Conservation (phyloP, 306 rosid species). For the Citrullus colocynthis region DNA sequence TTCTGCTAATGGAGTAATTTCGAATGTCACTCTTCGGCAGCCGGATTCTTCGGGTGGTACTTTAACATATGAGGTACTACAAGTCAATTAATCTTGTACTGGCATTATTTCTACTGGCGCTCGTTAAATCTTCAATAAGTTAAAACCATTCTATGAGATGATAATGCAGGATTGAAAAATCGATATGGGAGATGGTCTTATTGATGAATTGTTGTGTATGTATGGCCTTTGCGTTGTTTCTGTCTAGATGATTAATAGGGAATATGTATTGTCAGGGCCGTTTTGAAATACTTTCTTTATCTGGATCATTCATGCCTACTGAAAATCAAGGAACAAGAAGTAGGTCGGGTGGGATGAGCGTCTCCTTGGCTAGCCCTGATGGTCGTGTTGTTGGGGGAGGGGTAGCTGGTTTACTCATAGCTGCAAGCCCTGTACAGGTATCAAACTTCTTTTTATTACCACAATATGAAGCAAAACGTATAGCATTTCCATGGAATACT, state of each 20-base stretch:
- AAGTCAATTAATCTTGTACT: conserved; percentile 4
- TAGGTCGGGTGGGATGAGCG: conserved; percentile 70
- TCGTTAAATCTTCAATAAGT: background rate
- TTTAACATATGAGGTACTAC: conserved; percentile 57
- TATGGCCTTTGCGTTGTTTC: background rate
- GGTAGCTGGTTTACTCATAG: conserved; percentile 61
- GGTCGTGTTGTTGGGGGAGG: conserved; percentile 70
- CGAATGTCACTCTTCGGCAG: conserved; percentile 64
- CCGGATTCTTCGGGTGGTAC: conserved; percentile 74
- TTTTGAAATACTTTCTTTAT: conserved; percentile 58
- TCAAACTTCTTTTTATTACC: background rate
- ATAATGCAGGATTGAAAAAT: background rate
- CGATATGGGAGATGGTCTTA: background rate
- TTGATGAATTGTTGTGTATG: background rate
- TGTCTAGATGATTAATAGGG: background rate
- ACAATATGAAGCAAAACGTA: background rate
- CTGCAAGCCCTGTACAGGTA: conserved; percentile 83
- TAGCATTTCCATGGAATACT: background rate
- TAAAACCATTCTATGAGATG: background rate
- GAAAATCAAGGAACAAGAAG: conserved; percentile 64
- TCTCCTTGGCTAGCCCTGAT: conserved; percentile 58
- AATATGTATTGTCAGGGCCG: conserved; percentile 39
- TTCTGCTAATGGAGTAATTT: conserved; percentile 63
- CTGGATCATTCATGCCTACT: conserved; percentile 71
- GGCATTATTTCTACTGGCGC: background rate